Conservation (phyloP, 2,329 filamentous ascomycete genomes). For the Ilyonectria robusta region DNA sequence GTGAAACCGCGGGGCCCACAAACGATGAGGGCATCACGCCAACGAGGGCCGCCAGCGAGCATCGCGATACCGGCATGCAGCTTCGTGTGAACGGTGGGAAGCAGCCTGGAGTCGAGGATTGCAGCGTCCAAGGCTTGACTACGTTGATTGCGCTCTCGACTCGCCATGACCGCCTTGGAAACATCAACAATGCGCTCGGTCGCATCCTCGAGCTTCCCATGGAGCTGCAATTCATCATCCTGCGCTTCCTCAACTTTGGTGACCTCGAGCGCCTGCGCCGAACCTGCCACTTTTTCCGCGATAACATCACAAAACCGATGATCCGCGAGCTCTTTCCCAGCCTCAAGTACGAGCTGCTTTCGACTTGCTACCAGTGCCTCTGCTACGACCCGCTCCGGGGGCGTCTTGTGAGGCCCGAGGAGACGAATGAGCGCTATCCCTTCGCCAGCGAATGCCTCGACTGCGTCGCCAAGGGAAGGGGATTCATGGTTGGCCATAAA, state of each 20-base stretch:
- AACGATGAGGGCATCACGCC: background rate
- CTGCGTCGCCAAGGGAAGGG: slow-evolving; percentile 54
- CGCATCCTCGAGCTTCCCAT: slow-evolving; percentile 55
- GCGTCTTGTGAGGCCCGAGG: slow-evolving; percentile 51
- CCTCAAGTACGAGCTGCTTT: slow-evolving; percentile 50
- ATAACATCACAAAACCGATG: slow-evolving; percentile 52
- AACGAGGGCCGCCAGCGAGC: background rate
- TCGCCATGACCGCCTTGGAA: slow-evolving; percentile 15
- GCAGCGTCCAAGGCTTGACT: slow-evolving; percentile 20
- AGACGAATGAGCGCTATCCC: slow-evolving; percentile 52
- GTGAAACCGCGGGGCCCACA: slow-evolving; percentile 9
- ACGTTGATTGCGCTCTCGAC: slow-evolving; percentile 24
- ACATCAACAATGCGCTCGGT: slow-evolving; percentile 16
- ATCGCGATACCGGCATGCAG: background rate
- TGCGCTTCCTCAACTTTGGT: slow-evolving; percentile 58
- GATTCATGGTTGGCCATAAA: slow-evolving; percentile 55
- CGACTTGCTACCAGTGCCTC: slow-evolving; percentile 60
- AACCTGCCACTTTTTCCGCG: slow-evolving; percentile 56
- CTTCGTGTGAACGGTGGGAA: background rate
- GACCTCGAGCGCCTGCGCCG: slow-evolving; percentile 59
- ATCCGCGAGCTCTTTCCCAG: slow-evolving; percentile 55
- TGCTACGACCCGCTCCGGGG: slow-evolving; percentile 49
- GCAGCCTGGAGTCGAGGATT: slow-evolving; percentile 7
- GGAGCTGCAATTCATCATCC: slow-evolving; percentile 59
- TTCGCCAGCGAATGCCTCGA: slow-evolving; percentile 57